Evolutionary conservation across 2,329 filamentous ascomycete genomes (phyloP), one percentile per base, ranked within the genome.

Genomic region (Claviceps monticola): DNA sequence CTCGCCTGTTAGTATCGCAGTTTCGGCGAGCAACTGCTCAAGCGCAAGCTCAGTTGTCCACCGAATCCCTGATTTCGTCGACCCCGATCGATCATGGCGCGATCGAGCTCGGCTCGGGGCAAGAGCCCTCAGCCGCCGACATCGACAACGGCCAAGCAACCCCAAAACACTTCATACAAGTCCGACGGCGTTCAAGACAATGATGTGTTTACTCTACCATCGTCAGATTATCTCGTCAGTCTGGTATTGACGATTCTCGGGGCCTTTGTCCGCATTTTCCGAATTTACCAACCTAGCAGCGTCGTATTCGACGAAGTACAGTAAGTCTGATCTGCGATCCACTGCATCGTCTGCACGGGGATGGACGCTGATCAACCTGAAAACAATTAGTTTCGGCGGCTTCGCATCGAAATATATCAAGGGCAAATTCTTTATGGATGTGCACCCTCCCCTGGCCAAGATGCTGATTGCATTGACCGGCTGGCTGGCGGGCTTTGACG

Each of bases 321-420:
- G 89, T 95, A 80, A 67, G 88, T 82, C 13, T 6, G n/a, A 16
- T 21, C 38, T 26, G 19, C 36, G 9, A 23, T 5, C 17, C 36
- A 3, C 7, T 39, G 6, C 46, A 38, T 48, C 13, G 5, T 26
- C 26, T 45, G 6, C 7, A 13, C 14, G 14, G 17, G 37, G 11
- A 5, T 29, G 21, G 29, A 41, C 44, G 19, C 42, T 50, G 42
- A 50, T 39, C 16, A 38, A 26, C n/a, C 26, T 37, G 38, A 13
- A 37, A 8, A 11, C 5, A 49, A 34, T 38, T 63, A 95, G 89
- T 71, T 98, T 98, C 68, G 93, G 93, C 67, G 93, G 93, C 48
- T 98, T 98, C 66, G 93, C 93, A 58, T 88, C 86, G 61, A 98
- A 98, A 71, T 98, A 98, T 70, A 97, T 98, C 78, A 97, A 98